Conservation (phyloP, 78 protist genomes). For the Chrysochromulina parva region DNA sequence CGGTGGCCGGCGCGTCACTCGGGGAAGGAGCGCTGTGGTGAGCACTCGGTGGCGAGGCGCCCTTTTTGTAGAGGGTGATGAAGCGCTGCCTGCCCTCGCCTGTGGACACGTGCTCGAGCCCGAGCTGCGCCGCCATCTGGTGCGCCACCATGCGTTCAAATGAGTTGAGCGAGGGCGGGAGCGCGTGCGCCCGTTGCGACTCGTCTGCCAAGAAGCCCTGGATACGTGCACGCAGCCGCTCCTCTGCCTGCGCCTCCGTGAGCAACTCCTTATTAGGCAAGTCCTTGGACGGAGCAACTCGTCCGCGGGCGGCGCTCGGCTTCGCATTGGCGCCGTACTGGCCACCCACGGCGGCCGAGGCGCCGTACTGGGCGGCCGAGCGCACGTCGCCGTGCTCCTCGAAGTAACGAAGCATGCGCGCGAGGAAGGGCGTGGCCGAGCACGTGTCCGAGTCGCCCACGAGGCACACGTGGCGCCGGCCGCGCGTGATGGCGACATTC, state of each 20-base stretch:
- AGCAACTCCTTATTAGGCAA: background rate
- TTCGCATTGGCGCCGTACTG: background rate
- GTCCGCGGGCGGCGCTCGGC: background rate
- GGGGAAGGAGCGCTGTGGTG: too few relatives aligned
- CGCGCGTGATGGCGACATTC: constrained; percentile 91
- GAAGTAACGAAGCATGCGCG: constrained; percentile 52
- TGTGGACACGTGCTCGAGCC: background rate
- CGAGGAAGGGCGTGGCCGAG: constrained; percentile 54
- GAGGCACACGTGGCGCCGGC: constrained; percentile 62
- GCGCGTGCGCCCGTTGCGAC: background rate
- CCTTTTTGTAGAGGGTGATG: background rate
- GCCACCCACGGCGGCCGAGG: background rate
- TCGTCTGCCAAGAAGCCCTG: background rate
- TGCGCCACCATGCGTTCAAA: background rate
- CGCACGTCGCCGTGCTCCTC: background rate
- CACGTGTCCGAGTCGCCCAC: constrained; percentile 60
- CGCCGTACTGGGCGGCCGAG: background rate
- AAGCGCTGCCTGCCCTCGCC: background rate
- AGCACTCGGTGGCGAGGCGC: background rate
- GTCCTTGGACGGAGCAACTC: background rate
- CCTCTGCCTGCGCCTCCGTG: too few relatives aligned
- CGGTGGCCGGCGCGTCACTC: too few relatives aligned
- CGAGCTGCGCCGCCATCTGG: background rate
- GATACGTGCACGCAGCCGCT: background rate
- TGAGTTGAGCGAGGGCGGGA: background rate